Evolutionary conservation across 768 basidiomycete species (phyloP).

Genomic region (Hortiboletus campestris): DNA sequence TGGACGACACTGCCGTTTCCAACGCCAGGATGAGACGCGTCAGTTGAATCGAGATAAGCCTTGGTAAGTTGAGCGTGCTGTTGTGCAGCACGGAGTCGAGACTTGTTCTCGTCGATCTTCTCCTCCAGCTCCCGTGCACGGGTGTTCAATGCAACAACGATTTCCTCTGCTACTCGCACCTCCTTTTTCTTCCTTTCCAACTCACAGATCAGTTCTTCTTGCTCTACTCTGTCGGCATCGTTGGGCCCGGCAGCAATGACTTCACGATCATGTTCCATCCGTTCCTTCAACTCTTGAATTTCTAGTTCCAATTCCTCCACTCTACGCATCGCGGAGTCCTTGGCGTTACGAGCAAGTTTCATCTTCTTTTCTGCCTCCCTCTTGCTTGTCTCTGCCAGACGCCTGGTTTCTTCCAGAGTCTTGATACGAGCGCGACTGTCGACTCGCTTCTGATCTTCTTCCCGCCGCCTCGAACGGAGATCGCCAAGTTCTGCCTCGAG

Average conservation of each 20-base stretch:
- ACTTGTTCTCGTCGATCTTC: conserved; percentile 60
- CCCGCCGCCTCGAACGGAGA: conserved; percentile 70
- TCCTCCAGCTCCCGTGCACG: conserved; percentile 76
- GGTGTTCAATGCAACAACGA: conserved; percentile 56
- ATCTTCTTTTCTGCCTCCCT: conserved; percentile 89
- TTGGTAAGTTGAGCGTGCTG: conserved; percentile 52
- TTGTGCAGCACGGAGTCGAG: conserved; percentile 54
- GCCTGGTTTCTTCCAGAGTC: conserved; percentile 80
- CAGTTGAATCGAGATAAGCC: conserved; percentile 30
- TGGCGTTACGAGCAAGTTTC: conserved; percentile 60
- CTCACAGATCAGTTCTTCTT: conserved; percentile 42
- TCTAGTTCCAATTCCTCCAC: conserved; percentile 61
- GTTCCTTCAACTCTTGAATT: conserved; percentile 53
- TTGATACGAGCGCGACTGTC: conserved; percentile 87
- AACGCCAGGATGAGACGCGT: conserved; percentile 2
- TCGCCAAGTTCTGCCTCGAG: conserved; percentile 75
- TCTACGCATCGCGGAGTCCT: conserved; percentile 59
- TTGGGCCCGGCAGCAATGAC: conserved; percentile 45
- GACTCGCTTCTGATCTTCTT: conserved; percentile 74
- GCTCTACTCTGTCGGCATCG: conserved; percentile 43
- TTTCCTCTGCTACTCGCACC: conserved; percentile 58
- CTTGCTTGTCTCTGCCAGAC: conserved; percentile 74
- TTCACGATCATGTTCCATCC: conserved; percentile 54
- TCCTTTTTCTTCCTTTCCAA: conserved; percentile 60
- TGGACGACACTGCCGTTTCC: conserved; percentile 6